Evolutionary conservation across 163 green algal genomes (phyloP).

Genomic region (Scenedesmus sp.): DNA sequence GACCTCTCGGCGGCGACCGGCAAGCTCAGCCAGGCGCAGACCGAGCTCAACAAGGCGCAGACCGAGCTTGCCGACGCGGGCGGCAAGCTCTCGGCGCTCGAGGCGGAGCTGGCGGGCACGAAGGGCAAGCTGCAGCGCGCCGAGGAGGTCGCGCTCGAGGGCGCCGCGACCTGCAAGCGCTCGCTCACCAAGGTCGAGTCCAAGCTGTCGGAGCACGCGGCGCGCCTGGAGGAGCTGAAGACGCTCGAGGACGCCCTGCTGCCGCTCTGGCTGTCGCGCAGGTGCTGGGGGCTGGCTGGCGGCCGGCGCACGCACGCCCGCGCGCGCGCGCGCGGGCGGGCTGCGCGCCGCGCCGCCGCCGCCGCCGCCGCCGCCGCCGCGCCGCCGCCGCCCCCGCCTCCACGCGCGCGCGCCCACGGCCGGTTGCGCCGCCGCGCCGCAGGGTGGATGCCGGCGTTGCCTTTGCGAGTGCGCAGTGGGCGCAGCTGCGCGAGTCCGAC

Average conservation of each 20-base stretch:
- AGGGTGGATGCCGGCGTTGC: not conserved
- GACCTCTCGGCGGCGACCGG: not conserved
- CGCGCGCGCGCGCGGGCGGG: too few relatives aligned
- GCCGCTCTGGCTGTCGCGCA: conserved; percentile 25
- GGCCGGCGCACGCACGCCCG: too few relatives aligned
- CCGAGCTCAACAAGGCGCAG: conserved; percentile 7
- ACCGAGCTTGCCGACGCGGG: too few relatives aligned
- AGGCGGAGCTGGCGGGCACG: too few relatives aligned
- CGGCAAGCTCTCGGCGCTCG: too few relatives aligned
- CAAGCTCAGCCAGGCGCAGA: not conserved
- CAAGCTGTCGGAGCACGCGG: conserved; percentile 27
- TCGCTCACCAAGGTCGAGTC: conserved; percentile 29
- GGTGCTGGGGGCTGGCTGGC: too few relatives aligned
- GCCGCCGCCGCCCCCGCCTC: too few relatives aligned
- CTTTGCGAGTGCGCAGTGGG: not conserved
- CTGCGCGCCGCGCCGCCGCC: too few relatives aligned
- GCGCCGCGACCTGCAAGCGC: conserved; percentile 5
- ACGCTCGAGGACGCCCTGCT: conserved; percentile 14
- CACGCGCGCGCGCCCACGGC: too few relatives aligned
- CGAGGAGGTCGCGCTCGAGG: not conserved
- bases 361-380: too few relatives aligned
- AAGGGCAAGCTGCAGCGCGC: not conserved
- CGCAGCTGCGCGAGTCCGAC: conserved; percentile 25
- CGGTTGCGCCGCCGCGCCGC: too few relatives aligned
- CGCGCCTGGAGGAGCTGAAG: conserved; percentile 7